Percentiles rank a stretch among this genome's conserved stretches.
These are phyloP conservation scores for Lentinus polychrous DNA, from an alignment of 1,284 basidiomycete genomes.

Conservation along the genomic window DNA sequence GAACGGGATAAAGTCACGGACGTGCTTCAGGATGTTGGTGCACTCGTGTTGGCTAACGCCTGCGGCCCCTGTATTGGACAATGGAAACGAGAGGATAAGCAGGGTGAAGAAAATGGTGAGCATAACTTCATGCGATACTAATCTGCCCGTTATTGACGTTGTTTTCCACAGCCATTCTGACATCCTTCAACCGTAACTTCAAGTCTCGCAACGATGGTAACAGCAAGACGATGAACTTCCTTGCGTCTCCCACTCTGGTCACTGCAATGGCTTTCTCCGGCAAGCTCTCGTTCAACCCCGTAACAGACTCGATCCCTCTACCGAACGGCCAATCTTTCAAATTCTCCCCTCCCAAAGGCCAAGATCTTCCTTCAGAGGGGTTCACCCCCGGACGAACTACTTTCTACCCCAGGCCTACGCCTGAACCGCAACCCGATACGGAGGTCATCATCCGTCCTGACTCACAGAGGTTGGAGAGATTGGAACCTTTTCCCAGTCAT, in stretches of 20 bases:
- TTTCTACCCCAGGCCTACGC: conserved; percentile 77
- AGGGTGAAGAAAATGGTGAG: conserved; percentile 87
- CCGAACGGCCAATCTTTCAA: conserved; percentile 78
- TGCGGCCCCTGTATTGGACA: conserved; percentile 99
- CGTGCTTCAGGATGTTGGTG: conserved; percentile 81
- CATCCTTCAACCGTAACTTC: conserved; percentile 61
- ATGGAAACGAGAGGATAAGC: conserved; percentile 92
- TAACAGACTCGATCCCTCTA: conserved; percentile 74
- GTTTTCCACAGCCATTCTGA: conserved; percentile 72
- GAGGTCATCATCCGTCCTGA: conserved; percentile 75
- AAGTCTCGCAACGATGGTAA: conserved; percentile 98
- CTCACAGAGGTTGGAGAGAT: conserved; percentile 81
- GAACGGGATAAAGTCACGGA: conserved; percentile 88
- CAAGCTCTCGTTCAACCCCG: conserved; percentile 91
- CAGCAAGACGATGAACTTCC: conserved; percentile 93
- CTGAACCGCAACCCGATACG: conserved; percentile 73
- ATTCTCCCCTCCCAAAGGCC: conserved; percentile 81
- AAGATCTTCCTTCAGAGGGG: conserved; percentile 79
- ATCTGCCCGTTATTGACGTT: neutral
- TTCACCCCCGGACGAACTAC: conserved; percentile 77
- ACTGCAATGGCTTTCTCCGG: conserved; percentile 98
- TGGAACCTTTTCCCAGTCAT: conserved; percentile 82
- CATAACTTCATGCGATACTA: neutral
- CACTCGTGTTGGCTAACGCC: conserved; percentile 92
- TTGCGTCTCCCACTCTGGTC: conserved; percentile 95